Evolutionary conservation across 345 rosid species (phyloP).

Genomic region (Heritiera fomes): DNA sequence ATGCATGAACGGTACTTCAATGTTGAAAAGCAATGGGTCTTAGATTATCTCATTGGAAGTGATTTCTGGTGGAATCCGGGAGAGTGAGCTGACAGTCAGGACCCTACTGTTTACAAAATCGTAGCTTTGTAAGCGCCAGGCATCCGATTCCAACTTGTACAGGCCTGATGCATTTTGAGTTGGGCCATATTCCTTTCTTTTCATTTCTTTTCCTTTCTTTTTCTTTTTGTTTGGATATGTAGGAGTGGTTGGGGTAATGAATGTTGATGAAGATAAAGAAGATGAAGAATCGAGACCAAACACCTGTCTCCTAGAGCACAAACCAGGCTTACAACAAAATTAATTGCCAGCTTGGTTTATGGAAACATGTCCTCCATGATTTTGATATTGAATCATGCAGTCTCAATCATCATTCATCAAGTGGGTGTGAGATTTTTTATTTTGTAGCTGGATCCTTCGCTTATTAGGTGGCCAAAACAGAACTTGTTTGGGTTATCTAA

Average conservation of each 20-base stretch:
- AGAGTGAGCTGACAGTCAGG: background rate
- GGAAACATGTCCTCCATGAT: background rate
- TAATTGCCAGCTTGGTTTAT: background rate
- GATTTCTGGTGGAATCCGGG: background rate
- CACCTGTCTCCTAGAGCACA: background rate
- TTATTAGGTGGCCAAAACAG: background rate
- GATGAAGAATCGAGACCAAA: background rate
- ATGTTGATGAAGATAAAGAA: too few species aligned
- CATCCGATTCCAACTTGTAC: too few species aligned
- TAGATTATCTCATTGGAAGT: background rate
- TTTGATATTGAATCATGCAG: slow-evolving; percentile 1
- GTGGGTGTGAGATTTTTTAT: background rate
- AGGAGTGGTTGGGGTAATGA: too few species aligned
- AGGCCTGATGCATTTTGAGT: too few species aligned
- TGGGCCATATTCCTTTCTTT: background rate
- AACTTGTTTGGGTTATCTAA: background rate
- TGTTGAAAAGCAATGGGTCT: background rate
- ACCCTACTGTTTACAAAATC: background rate
- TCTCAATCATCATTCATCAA: background rate
- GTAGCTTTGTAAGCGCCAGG: too few species aligned
- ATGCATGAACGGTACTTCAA: background rate
- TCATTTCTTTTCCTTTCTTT: too few species aligned
- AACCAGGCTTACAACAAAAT: background rate
- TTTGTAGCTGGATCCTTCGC: background rate
- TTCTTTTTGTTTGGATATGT: too few species aligned